These are phyloP conservation scores for Aspergillus sclerotialis DNA, from an alignment of 2,329 filamentous ascomycete genomes.

Conservation along the genomic window DNA sequence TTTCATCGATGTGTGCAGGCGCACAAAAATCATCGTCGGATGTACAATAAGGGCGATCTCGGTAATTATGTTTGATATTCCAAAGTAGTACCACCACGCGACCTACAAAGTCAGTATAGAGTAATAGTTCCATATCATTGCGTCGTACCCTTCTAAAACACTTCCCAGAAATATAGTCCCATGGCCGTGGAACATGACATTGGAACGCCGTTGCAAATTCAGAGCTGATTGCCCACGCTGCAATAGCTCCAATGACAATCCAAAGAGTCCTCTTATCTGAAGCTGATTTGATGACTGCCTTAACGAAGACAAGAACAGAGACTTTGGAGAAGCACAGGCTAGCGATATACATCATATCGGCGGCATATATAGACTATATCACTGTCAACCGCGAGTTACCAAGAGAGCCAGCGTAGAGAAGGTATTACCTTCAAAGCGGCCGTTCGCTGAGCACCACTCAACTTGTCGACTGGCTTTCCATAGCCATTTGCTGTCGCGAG, in stretches of 20 bases:
- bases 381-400: not conserved
- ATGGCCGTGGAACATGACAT: slow-evolving; percentile 11
- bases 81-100: slow-evolving; percentile 20
- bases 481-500: slow-evolving; percentile 16
- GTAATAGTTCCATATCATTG: not conserved
- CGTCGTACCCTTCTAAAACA: slow-evolving; percentile 16
- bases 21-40: slow-evolving; percentile 15
- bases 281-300: slow-evolving; percentile 9
- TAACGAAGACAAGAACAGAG: slow-evolving; percentile 17
- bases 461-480: slow-evolving; percentile 11
- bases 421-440: slow-evolving; percentile 14
- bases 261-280: not conserved
- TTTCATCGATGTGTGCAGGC: slow-evolving; percentile 13
- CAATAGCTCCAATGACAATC: slow-evolving; percentile 2
- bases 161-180: slow-evolving; percentile 13
- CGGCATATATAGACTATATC: slow-evolving; percentile 15
- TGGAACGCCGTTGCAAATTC: slow-evolving; percentile 14
- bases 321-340: slow-evolving; percentile 18
- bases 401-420: not conserved
- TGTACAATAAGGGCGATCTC: slow-evolving; percentile 17
- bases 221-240: slow-evolving; percentile 10
- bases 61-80: slow-evolving; percentile 17
- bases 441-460: slow-evolving; percentile 6
- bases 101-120: slow-evolving; percentile 3
- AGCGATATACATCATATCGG: slow-evolving; percentile 15